Conservation (phyloP, 2,329 filamentous ascomycete species). For the Dothiorella sarmentorum region DNA sequence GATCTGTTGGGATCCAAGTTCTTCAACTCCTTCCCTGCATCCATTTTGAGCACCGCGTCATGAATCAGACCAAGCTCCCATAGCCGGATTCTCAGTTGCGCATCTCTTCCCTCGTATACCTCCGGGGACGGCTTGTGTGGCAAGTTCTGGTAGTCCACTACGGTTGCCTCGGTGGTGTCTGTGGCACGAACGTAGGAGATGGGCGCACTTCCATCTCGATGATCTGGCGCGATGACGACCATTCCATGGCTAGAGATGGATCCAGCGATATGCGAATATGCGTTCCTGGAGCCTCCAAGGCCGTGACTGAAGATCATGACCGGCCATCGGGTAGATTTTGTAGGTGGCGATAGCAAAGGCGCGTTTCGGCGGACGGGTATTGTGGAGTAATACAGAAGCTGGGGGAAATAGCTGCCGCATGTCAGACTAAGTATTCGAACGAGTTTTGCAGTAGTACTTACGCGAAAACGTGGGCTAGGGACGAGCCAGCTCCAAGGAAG, state of each 20-base stretch:
- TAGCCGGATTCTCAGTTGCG: slow-evolving; percentile 68
- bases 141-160: slow-evolving; percentile 45
- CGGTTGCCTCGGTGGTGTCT: slow-evolving; percentile 36
- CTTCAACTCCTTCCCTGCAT: slow-evolving; percentile 49
- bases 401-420: slow-evolving; percentile 59
- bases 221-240: slow-evolving; percentile 76
- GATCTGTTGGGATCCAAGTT: slow-evolving; percentile 46
- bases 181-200: slow-evolving; percentile 68
- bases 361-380: slow-evolving; percentile 73
- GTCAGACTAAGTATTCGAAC: background rate
- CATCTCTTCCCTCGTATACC: slow-evolving; percentile 64
- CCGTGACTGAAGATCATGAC: slow-evolving; percentile 85
- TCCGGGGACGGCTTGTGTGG: slow-evolving; percentile 63
- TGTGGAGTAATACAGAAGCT: slow-evolving; percentile 68
- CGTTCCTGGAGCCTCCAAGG: slow-evolving; percentile 74
- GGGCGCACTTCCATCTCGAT: slow-evolving; percentile 76
- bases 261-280: slow-evolving; percentile 79
- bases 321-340: slow-evolving; percentile 62
- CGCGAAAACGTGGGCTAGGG: slow-evolving; percentile 41
- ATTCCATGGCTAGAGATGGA: slow-evolving; percentile 78
- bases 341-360: slow-evolving; percentile 51
- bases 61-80: slow-evolving; percentile 76
- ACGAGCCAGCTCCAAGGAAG: slow-evolving; percentile 65
- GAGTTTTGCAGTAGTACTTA: slow-evolving; percentile 23
- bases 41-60: slow-evolving; percentile 64